Conservation (phyloP, 176 grass and related monocot species). For the Cenchrus purpureus region DNA sequence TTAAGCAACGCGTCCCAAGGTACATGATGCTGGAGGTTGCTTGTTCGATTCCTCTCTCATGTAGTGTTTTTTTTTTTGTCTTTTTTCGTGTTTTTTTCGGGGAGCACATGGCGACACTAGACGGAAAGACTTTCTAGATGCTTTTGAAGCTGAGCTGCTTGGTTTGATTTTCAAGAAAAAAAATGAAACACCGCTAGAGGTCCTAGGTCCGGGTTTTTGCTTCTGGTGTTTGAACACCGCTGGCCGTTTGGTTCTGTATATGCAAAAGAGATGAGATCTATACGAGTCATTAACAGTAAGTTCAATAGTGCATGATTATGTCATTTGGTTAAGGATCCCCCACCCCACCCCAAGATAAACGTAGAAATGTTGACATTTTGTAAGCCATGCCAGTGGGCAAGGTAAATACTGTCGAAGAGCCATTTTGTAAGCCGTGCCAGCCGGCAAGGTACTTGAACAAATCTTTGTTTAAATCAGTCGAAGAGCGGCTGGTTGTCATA, state of each 20-base stretch:
- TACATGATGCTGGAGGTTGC: no score
- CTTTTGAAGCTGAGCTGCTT: no score
- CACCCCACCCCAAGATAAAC: background rate
- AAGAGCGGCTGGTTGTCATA: conserved; percentile 4
- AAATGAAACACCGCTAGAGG: no score
- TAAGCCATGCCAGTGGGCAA: background rate
- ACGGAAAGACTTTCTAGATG: no score
- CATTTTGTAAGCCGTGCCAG: no score
- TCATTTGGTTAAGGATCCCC: background rate
- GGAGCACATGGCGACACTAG: no score
- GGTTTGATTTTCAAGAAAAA: no score
- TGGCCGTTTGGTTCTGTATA: conserved; percentile 44
- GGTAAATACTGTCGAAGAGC: background rate
- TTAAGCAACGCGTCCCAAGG: no score
- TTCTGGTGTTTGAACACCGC: conserved; percentile 36
- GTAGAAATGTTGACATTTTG: background rate
- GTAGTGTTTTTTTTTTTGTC: no score
- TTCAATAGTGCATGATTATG: background rate
- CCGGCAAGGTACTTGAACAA: background rate
- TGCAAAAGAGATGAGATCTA: conserved; percentile 42
- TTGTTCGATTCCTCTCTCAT: no score
- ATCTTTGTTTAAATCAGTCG: background rate
- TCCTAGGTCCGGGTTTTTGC: conserved; percentile 24
- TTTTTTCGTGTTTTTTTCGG: no score
- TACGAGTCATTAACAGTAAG: background rate